Percentiles rank a stretch among this genome's conserved stretches.
Evolutionary conservation across 306 rosid genomes (phyloP).

Genomic region (Amphicarpaea edgeworthii): DNA sequence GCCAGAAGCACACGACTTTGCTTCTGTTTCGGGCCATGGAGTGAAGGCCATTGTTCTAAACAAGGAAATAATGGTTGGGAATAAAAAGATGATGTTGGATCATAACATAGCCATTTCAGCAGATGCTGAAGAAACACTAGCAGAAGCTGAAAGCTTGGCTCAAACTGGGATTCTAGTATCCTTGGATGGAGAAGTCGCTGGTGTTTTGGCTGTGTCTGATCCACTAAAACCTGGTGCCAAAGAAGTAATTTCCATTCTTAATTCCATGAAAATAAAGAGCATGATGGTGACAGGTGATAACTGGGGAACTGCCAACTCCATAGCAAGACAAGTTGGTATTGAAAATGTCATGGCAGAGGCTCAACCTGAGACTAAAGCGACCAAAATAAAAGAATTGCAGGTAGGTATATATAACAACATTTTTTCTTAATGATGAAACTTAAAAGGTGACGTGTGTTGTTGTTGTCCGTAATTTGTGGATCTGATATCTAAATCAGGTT

Average conservation of each 20-base stretch:
- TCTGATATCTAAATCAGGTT: too few relatives aligned
- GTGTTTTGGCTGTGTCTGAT: constrained; percentile 78
- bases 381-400: constrained; percentile 77
- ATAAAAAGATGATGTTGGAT: constrained; percentile 75
- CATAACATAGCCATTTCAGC: constrained; percentile 54
- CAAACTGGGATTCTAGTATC: constrained; percentile 81
- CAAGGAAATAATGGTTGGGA: constrained; percentile 72
- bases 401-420: constrained; percentile 66
- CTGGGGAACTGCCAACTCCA: constrained; percentile 92
- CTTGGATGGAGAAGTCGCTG: constrained; percentile 61
- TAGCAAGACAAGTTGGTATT: constrained; percentile 78
- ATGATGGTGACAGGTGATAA: constrained; percentile 92
- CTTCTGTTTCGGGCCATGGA: constrained; percentile 80
- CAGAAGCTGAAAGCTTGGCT: constrained; percentile 70
- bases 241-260: constrained; percentile 78
- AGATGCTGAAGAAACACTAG: constrained; percentile 66
- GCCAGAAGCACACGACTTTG: constrained; percentile 73
- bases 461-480: too few relatives aligned
- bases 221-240: constrained; percentile 75
- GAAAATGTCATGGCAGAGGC: constrained; percentile 80
- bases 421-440: too few relatives aligned
- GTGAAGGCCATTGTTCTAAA: constrained; percentile 67
- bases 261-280: constrained; percentile 73
- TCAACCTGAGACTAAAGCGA: constrained; percentile 74
- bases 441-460: neutral